Evolutionary conservation across 2,329 filamentous ascomycete species (phyloP).

Genomic region (Penicillium carneum): DNA sequence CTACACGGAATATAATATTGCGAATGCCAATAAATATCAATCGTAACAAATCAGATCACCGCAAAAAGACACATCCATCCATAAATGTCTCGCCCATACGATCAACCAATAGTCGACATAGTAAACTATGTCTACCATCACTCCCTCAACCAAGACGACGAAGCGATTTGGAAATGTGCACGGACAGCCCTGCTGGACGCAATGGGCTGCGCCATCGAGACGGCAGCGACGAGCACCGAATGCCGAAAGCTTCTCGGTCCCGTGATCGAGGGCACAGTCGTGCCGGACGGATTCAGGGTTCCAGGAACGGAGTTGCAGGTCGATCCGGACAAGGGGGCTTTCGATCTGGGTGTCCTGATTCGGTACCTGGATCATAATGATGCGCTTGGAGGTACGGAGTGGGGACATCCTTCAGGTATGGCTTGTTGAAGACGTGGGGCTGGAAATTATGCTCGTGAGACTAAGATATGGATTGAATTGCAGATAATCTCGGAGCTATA

Average conservation of each 20-base stretch:
- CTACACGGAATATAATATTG: not conserved
- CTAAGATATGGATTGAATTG: not conserved
- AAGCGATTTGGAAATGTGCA: slow-evolving; percentile 31
- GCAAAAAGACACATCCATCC: not conserved
- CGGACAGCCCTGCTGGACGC: slow-evolving; percentile 37
- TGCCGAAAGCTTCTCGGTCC: slow-evolving; percentile 31
- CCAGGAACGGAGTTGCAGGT: slow-evolving; percentile 50
- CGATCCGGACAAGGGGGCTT: slow-evolving; percentile 51
- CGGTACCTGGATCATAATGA: slow-evolving; percentile 56
- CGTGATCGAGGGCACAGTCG: slow-evolving; percentile 23
- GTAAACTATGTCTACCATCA: slow-evolving; percentile 35
- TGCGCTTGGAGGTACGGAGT: slow-evolving; percentile 51
- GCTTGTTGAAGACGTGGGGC: not conserved
- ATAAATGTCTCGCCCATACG: slow-evolving; percentile 42
- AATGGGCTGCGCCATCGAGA: slow-evolving; percentile 39
- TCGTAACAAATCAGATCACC: not conserved
- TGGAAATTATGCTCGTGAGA: not conserved
- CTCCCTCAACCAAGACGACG: slow-evolving; percentile 22
- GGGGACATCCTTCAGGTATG: slow-evolving; percentile 53
- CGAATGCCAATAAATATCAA: not conserved
- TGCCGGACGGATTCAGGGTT: slow-evolving; percentile 46
- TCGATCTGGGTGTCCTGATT: slow-evolving; percentile 50
- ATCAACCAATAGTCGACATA: slow-evolving; percentile 48
- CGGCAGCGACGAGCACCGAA: slow-evolving; percentile 31
- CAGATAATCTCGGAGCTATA: slow-evolving; percentile 53